phyloP scores from a whole-genome alignment of 768 basidiomycete genomes.

The Tulasnella sp. region DNA sequence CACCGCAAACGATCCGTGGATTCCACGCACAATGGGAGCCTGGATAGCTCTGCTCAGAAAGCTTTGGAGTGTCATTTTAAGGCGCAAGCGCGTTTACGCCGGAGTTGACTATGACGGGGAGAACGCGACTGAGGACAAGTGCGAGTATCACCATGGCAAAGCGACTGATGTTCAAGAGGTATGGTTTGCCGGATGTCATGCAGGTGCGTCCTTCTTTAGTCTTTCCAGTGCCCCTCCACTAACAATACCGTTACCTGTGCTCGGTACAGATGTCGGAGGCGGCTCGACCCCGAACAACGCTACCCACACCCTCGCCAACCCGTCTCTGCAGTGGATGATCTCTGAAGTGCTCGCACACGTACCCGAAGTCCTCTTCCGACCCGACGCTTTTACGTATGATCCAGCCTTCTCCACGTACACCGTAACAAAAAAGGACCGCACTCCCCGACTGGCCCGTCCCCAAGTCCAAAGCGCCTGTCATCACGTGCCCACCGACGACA shows the following conservation, averaged over 20 bases:
- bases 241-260: too few relatives aligned
- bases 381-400: conserved; percentile 13
- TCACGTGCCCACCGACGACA: not conserved
- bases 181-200: too few relatives aligned
- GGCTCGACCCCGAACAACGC: conserved; percentile 30
- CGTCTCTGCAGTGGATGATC: conserved; percentile 38
- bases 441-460: not conserved
- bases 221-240: too few relatives aligned
- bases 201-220: too few relatives aligned
- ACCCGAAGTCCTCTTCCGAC: not conserved
- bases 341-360: conserved; percentile 31
- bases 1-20: not conserved
- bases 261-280: conserved; percentile 34
- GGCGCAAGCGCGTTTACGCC: not conserved
- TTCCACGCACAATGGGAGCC: not conserved
- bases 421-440: not conserved
- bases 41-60: not conserved
- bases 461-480: conserved; percentile 16
- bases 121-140: not conserved
- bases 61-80: not conserved
- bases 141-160: not conserved
- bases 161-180: too few relatives aligned
- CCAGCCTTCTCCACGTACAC: conserved; percentile 3
- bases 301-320: conserved; percentile 26
- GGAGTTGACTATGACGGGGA: not conserved